Conservation (phyloP, 441 rosid genomes). For the Arabidopsis lyrata region DNA sequence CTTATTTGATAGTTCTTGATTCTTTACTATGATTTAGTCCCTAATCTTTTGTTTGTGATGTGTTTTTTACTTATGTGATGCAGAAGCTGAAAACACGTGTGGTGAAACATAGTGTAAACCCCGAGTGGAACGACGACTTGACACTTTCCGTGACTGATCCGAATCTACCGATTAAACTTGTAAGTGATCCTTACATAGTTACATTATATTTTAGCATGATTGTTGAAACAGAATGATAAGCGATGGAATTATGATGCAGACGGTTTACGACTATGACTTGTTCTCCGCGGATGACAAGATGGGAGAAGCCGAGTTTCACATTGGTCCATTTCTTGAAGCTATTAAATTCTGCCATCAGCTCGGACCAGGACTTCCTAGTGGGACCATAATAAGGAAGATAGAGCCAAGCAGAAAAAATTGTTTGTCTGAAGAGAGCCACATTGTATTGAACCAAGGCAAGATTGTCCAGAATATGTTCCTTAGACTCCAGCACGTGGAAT, state of each 20-base stretch:
- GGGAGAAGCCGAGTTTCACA: slow-evolving; percentile 71
- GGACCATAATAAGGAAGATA: slow-evolving; percentile 55
- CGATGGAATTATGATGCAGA: slow-evolving; percentile 38
- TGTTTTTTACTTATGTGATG: neutral
- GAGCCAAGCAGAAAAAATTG: slow-evolving; percentile 56
- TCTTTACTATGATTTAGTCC: neutral
- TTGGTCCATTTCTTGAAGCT: slow-evolving; percentile 50
- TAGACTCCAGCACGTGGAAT: slow-evolving; percentile 57
- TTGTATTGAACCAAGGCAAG: slow-evolving; percentile 53
- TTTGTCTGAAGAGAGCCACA: slow-evolving; percentile 62
- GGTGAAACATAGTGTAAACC: slow-evolving; percentile 54
- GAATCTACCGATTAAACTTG: slow-evolving; percentile 54
- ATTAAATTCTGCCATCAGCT: slow-evolving; percentile 40
- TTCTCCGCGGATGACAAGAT: slow-evolving; percentile 64
- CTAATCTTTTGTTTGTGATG: neutral
- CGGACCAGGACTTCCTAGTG: slow-evolving; percentile 49
- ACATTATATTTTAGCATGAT: neutral
- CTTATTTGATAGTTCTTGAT: slow-evolving; percentile 19
- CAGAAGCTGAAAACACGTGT: slow-evolving; percentile 71
- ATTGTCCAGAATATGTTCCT: slow-evolving; percentile 65
- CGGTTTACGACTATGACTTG: slow-evolving; percentile 58
- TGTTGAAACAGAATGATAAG: neutral
- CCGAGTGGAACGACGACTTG: slow-evolving; percentile 70
- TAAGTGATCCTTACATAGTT: slow-evolving; percentile 48
- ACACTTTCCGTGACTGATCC: slow-evolving; percentile 63